Conservation (phyloP, 208 protist species). For the Balamuthia mandrillaris region DNA sequence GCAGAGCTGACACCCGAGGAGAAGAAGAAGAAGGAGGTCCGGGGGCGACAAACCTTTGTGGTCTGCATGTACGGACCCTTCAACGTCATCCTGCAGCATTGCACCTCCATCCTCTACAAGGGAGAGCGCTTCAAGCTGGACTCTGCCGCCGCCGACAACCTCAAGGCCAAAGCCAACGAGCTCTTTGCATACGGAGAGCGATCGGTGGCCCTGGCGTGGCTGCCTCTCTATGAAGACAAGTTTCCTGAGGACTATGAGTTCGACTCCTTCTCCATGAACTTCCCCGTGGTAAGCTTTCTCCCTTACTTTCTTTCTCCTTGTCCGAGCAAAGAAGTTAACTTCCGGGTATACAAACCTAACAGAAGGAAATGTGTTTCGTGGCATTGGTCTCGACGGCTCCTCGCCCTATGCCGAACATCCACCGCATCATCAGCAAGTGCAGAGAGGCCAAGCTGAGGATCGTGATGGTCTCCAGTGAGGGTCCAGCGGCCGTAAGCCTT, state of each 20-base stretch:
- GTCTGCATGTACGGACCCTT: not conserved
- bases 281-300: not conserved
- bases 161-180: not conserved
- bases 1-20: too few species aligned
- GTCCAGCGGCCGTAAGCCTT: not conserved
- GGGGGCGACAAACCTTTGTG: not conserved
- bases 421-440: not conserved
- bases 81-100: slow-evolving; percentile 4
- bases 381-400: slow-evolving; percentile 8
- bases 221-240: not conserved
- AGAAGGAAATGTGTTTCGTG: slow-evolving; percentile 35
- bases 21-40: slow-evolving; percentile 14
- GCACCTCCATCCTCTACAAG: not conserved
- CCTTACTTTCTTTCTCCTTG: not conserved
- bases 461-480: slow-evolving; percentile 27
- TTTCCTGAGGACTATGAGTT: not conserved
- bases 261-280: slow-evolving; percentile 22
- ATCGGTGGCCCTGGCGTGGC: not conserved
- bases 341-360: not conserved
- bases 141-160: not conserved
- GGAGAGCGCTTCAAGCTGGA: not conserved
- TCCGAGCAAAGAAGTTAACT: not conserved
- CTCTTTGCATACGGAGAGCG: not conserved
- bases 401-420: not conserved
- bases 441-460: not conserved